Percentiles rank a stretch among this genome's conserved stretches.
These are phyloP conservation scores for Mucor circinelloides DNA, from an alignment of 371 early-diverging fungal genomes.

Conservation along the genomic window DNA sequence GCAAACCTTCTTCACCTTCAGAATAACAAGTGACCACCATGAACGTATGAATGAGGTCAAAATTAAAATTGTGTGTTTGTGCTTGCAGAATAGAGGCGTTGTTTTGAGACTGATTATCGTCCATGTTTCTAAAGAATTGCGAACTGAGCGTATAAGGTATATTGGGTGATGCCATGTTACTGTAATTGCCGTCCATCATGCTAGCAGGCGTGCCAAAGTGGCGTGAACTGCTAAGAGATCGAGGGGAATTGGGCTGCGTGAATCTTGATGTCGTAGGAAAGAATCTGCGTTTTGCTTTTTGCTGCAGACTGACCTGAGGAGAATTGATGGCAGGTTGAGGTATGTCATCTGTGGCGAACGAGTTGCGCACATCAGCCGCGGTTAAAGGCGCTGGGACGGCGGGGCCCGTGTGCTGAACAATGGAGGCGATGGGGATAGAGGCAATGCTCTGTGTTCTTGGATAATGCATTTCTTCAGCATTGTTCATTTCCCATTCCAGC, in stretches of 20 bases:
- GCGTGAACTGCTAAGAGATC: conserved; percentile 2
- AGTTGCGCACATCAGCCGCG: background rate
- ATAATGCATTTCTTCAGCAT: conserved; percentile 61
- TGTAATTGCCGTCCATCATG: background rate
- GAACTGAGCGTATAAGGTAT: conserved; percentile 19
- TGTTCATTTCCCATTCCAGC: conserved; percentile 69
- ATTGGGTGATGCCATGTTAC: conserved; percentile 11
- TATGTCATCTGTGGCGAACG: background rate
- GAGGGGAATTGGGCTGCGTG: conserved; percentile 36
- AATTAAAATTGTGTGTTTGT: conserved; percentile 50
- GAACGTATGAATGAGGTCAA: conserved; percentile 51
- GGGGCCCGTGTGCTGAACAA: background rate
- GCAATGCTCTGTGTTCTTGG: conserved; percentile 40
- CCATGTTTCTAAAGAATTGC: conserved; percentile 3
- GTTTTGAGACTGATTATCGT: conserved; percentile 1
- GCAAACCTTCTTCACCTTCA: conserved; percentile 78
- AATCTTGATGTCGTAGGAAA: conserved; percentile 53
- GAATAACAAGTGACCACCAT: conserved; percentile 82
- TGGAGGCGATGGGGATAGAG: conserved; percentile 17
- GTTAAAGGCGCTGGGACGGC: background rate
- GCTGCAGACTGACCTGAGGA: background rate
- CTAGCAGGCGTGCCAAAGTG: background rate
- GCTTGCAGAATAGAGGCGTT: conserved; percentile 15
- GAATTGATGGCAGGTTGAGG: background rate
- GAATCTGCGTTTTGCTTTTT: conserved; percentile 25